Percentiles rank a stretch among this genome's conserved stretches.
Evolutionary conservation across 805 yeast genomes (phyloP).

Genomic region (Lipomyces japonicus): DNA sequence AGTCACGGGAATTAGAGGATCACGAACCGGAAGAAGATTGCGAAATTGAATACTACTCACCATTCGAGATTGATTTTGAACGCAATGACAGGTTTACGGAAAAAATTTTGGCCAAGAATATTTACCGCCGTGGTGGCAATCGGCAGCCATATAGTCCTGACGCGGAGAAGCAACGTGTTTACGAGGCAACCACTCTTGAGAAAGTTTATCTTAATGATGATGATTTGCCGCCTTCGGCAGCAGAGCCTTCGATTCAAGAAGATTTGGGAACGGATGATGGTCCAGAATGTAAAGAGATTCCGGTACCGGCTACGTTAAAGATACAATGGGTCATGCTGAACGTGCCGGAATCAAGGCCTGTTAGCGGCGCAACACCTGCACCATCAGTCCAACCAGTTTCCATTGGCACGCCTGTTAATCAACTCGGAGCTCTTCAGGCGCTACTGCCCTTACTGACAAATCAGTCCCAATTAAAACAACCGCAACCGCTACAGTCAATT

Average conservation of each 20-base stretch:
- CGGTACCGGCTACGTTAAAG: conserved; percentile 12
- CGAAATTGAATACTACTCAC: conserved; percentile 11
- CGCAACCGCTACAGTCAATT: neutral
- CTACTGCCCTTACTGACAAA: conserved; percentile 9
- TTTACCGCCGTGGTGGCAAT: conserved; percentile 36
- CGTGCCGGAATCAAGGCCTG: too few species aligned
- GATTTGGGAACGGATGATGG: conserved; percentile 5
- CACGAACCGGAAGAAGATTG: conserved; percentile 26
- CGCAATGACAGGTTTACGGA: conserved; percentile 22
- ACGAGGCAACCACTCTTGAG: conserved; percentile 31
- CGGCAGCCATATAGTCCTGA: conserved; percentile 33
- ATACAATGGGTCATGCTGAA: conserved; percentile 7
- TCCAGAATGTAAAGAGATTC: conserved; percentile 3
- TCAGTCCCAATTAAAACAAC: neutral
- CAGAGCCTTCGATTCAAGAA: conserved; percentile 30
- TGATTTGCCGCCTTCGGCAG: conserved; percentile 29
- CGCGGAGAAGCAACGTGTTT: conserved; percentile 28
- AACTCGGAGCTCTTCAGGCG: conserved; percentile 10
- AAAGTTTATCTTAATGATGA: conserved; percentile 24
- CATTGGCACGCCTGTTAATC: neutral
- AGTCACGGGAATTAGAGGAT: conserved; percentile 15
- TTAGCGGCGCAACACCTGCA: neutral
- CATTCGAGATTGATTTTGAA: conserved; percentile 12
- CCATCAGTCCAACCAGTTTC: neutral
- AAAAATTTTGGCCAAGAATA: conserved; percentile 28